Evolutionary conservation across 1,139 yeast species (phyloP).

Genomic region (Saccharomyces hybrid): DNA sequence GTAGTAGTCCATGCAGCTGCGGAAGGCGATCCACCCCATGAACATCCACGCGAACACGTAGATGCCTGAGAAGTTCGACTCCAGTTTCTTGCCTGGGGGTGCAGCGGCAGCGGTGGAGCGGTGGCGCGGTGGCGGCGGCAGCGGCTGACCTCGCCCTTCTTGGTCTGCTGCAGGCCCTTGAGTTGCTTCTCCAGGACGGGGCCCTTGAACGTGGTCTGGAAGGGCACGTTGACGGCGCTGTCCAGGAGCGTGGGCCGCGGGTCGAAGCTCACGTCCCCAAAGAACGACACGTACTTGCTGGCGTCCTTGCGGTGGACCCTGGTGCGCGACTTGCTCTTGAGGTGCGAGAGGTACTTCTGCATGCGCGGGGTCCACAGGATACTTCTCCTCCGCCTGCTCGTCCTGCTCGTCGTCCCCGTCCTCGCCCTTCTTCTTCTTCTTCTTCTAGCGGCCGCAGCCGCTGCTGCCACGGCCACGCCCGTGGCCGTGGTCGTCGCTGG

Average conservation of each 20-base stretch:
- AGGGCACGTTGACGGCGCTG: slow-evolving; percentile 12
- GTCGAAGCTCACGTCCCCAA: slow-evolving; percentile 17
- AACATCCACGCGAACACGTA: slow-evolving; percentile 13
- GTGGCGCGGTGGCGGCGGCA: neutral
- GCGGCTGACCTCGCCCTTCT: neutral
- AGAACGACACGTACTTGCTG: slow-evolving; percentile 11
- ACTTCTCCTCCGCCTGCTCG: neutral
- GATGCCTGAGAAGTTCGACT: slow-evolving; percentile 11
- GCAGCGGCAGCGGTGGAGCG: slow-evolving; percentile 1
- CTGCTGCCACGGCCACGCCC: neutral
- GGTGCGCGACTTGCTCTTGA: neutral
- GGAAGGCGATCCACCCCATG: slow-evolving; percentile 8
- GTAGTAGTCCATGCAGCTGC: slow-evolving; percentile 10
- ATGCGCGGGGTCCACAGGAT: slow-evolving; percentile 1
- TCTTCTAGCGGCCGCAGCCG: neutral
- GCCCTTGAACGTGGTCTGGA: slow-evolving; percentile 9
- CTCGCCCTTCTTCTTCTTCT: neutral
- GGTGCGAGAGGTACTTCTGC: slow-evolving; percentile 3
- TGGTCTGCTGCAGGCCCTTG: slow-evolving; percentile 8
- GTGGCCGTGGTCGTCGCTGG: neutral
- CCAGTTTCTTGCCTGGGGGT: slow-evolving; percentile 1
- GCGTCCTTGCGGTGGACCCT: slow-evolving; percentile 5
- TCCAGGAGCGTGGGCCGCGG: slow-evolving; percentile 10
- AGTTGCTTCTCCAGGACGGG: slow-evolving; percentile 13
- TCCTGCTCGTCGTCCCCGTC: no score